Evolutionary conservation across 2,329 filamentous ascomycete species (phyloP).

Genomic region (Neophaeococcomyces aloes): DNA sequence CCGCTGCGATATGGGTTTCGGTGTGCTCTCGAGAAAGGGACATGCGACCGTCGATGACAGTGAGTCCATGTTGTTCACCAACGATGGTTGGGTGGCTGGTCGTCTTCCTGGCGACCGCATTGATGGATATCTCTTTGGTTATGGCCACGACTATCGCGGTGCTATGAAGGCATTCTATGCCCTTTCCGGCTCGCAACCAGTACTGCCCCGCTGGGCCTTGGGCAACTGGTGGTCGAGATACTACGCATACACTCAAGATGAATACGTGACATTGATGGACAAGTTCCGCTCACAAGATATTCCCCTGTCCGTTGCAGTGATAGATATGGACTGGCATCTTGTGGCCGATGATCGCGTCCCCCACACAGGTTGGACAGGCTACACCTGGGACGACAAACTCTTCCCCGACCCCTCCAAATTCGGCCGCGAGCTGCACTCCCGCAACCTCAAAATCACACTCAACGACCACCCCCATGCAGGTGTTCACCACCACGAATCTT

Average conservation of each 20-base stretch:
- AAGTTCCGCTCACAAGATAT: constrained; percentile 42
- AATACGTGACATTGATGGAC: constrained; percentile 50
- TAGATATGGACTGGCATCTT: constrained; percentile 59
- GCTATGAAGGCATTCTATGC: constrained; percentile 46
- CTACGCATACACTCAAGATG: constrained; percentile 45
- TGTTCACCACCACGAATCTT: constrained; percentile 46
- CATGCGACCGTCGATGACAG: constrained; percentile 46
- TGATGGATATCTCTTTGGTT: constrained; percentile 52
- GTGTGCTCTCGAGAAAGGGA: constrained; percentile 42
- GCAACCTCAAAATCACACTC: constrained; percentile 45
- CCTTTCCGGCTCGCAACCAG: constrained; percentile 46
- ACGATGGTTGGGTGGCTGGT: constrained; percentile 43
- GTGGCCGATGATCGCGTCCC: constrained; percentile 39
- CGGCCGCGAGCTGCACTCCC: constrained; percentile 40
- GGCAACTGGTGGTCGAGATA: constrained; percentile 60
- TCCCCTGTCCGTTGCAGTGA: constrained; percentile 49
- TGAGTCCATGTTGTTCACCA: constrained; percentile 44
- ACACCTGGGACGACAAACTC: constrained; percentile 50
- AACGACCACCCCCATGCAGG: constrained; percentile 56
- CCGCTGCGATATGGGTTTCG: constrained; percentile 38
- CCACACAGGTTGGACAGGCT: constrained; percentile 49
- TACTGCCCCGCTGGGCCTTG: constrained; percentile 47
- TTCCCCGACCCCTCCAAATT: constrained; percentile 49
- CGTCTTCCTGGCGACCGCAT: constrained; percentile 30
- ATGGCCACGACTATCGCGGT: constrained; percentile 46